Percentiles rank a stretch among this genome's conserved stretches.
phyloP scores from a whole-genome alignment of 2,329 filamentous ascomycete species.

The Aspergillus novofumigatus region DNA sequence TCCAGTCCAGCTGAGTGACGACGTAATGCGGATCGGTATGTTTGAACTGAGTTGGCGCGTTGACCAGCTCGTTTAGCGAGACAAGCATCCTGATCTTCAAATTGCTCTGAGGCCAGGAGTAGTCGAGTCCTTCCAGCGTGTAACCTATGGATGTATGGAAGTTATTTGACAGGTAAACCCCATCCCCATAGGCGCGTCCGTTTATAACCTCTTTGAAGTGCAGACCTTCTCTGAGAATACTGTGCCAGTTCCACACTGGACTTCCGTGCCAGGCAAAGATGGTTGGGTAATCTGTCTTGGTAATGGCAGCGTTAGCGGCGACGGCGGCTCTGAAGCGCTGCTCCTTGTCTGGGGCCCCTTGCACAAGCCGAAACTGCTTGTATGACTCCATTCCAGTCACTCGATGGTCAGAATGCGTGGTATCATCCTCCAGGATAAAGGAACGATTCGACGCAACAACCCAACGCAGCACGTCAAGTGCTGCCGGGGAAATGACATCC shows the following conservation, averaged over 20 bases:
- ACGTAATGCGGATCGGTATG: conserved; percentile 61
- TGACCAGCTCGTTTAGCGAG: conserved; percentile 82
- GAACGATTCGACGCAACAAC: conserved; percentile 86
- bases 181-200: conserved; percentile 71
- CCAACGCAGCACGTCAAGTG: conserved; percentile 71
- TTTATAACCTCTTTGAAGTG: conserved; percentile 61
- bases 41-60: conserved; percentile 61
- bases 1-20: conserved; percentile 74
- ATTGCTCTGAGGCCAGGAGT: conserved; percentile 63
- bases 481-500: conserved; percentile 59
- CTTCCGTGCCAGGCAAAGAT: conserved; percentile 89
- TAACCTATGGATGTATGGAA: conserved; percentile 57
- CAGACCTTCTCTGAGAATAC: conserved; percentile 77
- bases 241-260: conserved; percentile 74
- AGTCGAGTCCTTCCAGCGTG: conserved; percentile 12
- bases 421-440: conserved; percentile 73
- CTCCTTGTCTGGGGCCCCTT: conserved; percentile 86
- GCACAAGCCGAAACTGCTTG: conserved; percentile 81
- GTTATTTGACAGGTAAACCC: conserved; percentile 71
- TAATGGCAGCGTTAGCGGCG: conserved; percentile 32
- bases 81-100: conserved; percentile 59
- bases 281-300: conserved; percentile 56
- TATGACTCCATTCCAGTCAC: conserved; percentile 63
- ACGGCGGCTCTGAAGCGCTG: conserved; percentile 66
- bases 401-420: conserved; percentile 41